phyloP scores from a whole-genome alignment of 495 filamentous ascomycete species.

The Cetradonia linearis region DNA sequence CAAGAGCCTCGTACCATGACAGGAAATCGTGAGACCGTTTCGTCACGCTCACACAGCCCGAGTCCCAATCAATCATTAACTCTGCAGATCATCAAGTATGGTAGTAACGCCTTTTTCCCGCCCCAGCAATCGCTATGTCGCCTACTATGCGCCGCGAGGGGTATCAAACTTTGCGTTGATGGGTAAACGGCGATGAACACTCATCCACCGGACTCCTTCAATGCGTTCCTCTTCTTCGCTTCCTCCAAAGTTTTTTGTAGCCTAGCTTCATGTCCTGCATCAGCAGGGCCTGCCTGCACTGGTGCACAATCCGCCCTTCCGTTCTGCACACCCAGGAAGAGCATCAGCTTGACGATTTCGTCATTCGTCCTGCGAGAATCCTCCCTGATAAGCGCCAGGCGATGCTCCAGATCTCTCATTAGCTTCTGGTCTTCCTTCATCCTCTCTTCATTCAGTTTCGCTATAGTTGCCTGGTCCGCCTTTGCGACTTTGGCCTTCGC shows the following conservation, averaged over 20 bases:
- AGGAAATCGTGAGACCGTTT: not conserved
- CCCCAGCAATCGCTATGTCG: conserved; percentile 1
- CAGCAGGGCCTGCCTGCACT: conserved; percentile 17
- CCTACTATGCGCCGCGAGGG: conserved; percentile 1
- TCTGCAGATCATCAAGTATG: not conserved
- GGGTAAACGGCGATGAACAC: not conserved
- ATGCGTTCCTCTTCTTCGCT: conserved; percentile 43
- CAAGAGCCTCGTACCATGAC: not conserved
- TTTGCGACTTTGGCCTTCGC: conserved; percentile 42
- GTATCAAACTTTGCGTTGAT: not conserved
- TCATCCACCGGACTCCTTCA: conserved; percentile 24
- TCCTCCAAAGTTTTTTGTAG: conserved; percentile 40
- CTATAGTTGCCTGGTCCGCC: conserved; percentile 36
- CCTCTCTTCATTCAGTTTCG: conserved; percentile 39
- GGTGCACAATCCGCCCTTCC: conserved; percentile 32
- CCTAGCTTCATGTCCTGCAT: conserved; percentile 37
- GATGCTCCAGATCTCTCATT: conserved; percentile 36
- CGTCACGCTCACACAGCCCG: not conserved
- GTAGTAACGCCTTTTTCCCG: not conserved
- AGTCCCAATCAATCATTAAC: not conserved
- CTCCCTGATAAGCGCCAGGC: conserved; percentile 31
- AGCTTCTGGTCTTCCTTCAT: conserved; percentile 43
- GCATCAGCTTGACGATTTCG: conserved; percentile 25
- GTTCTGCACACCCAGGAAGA: conserved; percentile 36
- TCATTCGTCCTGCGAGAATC: conserved; percentile 25